Conservation (phyloP, 1,139 yeast species). For the Spencermartinsiella ligniputridi region DNA sequence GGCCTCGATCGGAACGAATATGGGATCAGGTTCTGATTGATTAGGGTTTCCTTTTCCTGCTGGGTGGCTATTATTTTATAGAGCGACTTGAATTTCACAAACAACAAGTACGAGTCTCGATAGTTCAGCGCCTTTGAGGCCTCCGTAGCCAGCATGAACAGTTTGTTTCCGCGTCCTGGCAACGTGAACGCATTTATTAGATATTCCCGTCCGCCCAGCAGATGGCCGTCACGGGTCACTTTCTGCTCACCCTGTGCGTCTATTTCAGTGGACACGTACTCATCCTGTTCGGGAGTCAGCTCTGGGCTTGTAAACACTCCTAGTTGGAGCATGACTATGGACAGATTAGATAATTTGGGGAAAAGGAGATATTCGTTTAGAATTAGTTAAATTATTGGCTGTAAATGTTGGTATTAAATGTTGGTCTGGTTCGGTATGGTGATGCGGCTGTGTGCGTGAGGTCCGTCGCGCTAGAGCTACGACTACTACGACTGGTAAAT, state of each 20-base stretch:
- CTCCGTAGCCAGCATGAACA: constrained; percentile 64
- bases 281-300: constrained; percentile 32
- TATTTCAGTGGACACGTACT: constrained; percentile 30
- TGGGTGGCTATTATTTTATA: constrained; percentile 54
- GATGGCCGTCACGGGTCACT: constrained; percentile 51
- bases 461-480: not conserved
- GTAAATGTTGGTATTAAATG: too few species aligned
- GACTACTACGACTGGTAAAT: not conserved
- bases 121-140: constrained; percentile 62
- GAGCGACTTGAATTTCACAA: constrained; percentile 55
- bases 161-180: constrained; percentile 46
- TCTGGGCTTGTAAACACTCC: constrained; percentile 25
- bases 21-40: constrained; percentile 50
- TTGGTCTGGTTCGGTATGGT: not conserved
- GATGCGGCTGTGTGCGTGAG: not conserved
- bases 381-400: too few species aligned
- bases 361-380: too few species aligned
- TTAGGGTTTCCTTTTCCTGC: constrained; percentile 59
- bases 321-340: constrained; percentile 24
- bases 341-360: too few species aligned
- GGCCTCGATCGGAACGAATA: constrained; percentile 63
- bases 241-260: constrained; percentile 57
- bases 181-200: constrained; percentile 56
- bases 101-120: constrained; percentile 61
- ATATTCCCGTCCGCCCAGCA: constrained; percentile 54